Base-by-base conservation (phyloP, 139 green algal genomes). In the Coccomyxa sp. region DNA sequence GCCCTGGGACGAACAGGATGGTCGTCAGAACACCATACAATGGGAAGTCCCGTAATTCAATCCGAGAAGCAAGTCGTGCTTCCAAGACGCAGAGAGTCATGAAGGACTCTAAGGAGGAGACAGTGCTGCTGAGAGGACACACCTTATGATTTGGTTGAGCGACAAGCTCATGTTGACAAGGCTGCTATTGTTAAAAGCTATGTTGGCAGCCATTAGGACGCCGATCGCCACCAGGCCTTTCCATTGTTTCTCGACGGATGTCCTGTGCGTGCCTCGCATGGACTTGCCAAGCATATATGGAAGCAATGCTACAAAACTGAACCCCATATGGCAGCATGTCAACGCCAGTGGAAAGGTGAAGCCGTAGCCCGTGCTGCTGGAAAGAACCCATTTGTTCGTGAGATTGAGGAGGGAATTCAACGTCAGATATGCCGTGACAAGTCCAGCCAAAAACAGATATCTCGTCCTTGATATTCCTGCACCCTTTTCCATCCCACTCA, bases 61-160 rank as follows among this genome's bases (percentile, higher is more conserved):
- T 30, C 25, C 25, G 31, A 67, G 30, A 66, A 16, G 15, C 25
- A 23, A 27, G 0, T 81, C 25, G 13, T 16, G 31, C 28, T 81
- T 18, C 1, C 23, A 21, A 60, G 1, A 13, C 10, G 15, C 27
- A 81, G 74, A 67, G 13, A 81, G 16, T 18, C 77, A 30, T 25
- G 75, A 27, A 3, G 3, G 45, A 17, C 30, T 23, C 15, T 79
- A 10, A 79, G 23, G 16, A 17, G n/a, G 74, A 17, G 15, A 31
- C 23, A 31, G 25, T 45, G 28, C n/a, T 58, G 74, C 74, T 45
- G 9, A 58, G 14, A 38, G 21, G 25, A 27, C 78, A 27, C 21
- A 88, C 83, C 90, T 85, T 30, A 93, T 91, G 81, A 94, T 85
- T 75, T 94, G 91, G 79, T 94, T 94, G 25, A 94, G 75, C 10